Conservation (phyloP, 139 green algal genomes). For the Pleodorina starrii region DNA sequence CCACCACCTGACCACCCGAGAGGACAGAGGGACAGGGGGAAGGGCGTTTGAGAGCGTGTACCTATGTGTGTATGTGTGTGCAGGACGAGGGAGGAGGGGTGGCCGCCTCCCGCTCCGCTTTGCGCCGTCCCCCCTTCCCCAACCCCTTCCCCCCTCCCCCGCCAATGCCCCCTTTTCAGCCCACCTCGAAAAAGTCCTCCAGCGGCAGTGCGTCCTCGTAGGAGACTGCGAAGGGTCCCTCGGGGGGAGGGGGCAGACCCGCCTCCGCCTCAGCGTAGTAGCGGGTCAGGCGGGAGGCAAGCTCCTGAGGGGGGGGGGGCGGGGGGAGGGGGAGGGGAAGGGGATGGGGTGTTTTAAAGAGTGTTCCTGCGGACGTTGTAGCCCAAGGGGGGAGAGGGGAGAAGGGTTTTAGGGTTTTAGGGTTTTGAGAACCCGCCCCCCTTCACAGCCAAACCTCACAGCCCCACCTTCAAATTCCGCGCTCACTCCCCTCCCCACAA, state of each 20-base stretch:
- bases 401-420: too few relatives aligned
- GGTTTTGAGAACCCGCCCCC: too few relatives aligned
- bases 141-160: too few relatives aligned
- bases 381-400: too few relatives aligned
- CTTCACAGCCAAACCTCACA: too few relatives aligned
- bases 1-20: slow-evolving; percentile 59
- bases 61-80: neutral
- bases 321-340: neutral
- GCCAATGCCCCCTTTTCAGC: too few relatives aligned
- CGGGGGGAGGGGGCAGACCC: slow-evolving; percentile 13
- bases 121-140: too few relatives aligned
- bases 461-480: neutral
- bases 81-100: neutral
- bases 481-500: neutral
- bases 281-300: slow-evolving; percentile 55
- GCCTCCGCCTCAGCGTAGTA: slow-evolving; percentile 66
- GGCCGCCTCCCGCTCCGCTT: too few relatives aligned
- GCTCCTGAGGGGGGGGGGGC: slow-evolving; percentile 58
- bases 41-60: neutral
- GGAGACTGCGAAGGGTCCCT: slow-evolving; percentile 58
- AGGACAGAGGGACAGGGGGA: neutral
- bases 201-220: slow-evolving; percentile 75
- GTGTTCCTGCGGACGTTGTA: too few relatives aligned
- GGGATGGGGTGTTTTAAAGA: neutral
- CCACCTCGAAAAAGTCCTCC: slow-evolving; percentile 68